Evolutionary conservation across 2,329 filamentous ascomycete species (phyloP), one percentile per base, ranked within the genome.

Genomic region (Diatrype stigma): DNA sequence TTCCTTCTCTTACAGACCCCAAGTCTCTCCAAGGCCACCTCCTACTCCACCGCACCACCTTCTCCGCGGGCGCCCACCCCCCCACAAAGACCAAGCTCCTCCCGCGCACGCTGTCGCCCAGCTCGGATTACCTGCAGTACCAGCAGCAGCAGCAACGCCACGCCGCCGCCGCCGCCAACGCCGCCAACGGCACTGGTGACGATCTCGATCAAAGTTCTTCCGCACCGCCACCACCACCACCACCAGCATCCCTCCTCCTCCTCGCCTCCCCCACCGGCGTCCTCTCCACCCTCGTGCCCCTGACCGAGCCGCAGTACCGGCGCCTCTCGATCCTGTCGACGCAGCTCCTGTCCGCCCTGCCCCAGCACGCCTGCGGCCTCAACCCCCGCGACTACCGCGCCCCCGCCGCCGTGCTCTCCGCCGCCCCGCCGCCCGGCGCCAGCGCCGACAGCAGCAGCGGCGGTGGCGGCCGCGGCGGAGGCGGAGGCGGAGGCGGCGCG

Each of bases 1-100:
- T 21, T n/a, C n/a, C n/a, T n/a, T n/a, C n/a, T 19, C 30, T 54
- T 53, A 50, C 59, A 96, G 92, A 97, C 65, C 93, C 93, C 16
- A 95, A 96, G 74, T 95, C 91, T 6, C 83, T 96, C 32, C 89
- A 93, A 51, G 94, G 94, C 46, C 87, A 92, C 62, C 82, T 92
- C 38, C 81, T 99, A 22, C 80, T 99, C 7, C 90, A 93, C 69
- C 85, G 89, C 53, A 90, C 89, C 48, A 89, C 90, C 52, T 97
- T 99, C 73, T 87, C 92, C 65, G 85, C 89, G 0, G 91, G 90
- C 35, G 83, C 82, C 17, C 89, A 96, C 68, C 80, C 86, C 56
- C 84, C 89, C 0, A 86, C 88, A 1, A 81, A 80, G 35, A 86
- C 91, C 59, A 84, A 86, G 19, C 81, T 96, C 46, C 78, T 97